A percentile compares a stretch with the other conserved stretches of the same genome.
These are phyloP conservation scores for Furcasterigmium furcatum DNA, from an alignment of 2,329 filamentous ascomycete genomes.

Conservation along the genomic window DNA sequence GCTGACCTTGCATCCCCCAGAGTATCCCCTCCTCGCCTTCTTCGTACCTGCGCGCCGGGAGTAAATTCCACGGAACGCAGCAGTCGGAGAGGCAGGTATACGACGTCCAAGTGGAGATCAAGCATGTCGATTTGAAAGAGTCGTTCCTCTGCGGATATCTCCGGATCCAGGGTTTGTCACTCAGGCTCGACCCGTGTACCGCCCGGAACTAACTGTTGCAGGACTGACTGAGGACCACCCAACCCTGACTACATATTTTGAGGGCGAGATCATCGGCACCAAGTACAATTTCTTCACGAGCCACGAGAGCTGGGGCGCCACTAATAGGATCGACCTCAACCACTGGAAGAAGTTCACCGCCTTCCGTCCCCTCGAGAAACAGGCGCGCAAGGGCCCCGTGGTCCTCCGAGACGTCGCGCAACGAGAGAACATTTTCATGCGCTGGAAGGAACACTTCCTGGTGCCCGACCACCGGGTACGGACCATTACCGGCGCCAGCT, in stretches of 20 bases:
- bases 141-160: constrained; percentile 95
- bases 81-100: constrained; percentile 91
- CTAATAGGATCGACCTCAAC: constrained; percentile 83
- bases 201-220: constrained; percentile 31
- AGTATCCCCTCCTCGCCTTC: constrained; percentile 77
- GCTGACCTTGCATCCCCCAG: constrained; percentile 34
- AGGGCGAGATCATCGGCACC: constrained; percentile 93
- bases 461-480: constrained; percentile 91
- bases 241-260: constrained; percentile 96
- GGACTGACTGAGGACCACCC: constrained; percentile 93
- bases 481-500: constrained; percentile 90
- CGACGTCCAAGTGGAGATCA: constrained; percentile 94
- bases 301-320: constrained; percentile 88
- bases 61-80: constrained; percentile 85
- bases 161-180: constrained; percentile 76
- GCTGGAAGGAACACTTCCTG: constrained; percentile 98
- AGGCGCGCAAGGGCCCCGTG: constrained; percentile 52
- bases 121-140: constrained; percentile 91
- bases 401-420: constrained; percentile 69
- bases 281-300: constrained; percentile 93
- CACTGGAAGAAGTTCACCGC: constrained; percentile 92
- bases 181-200: not conserved
- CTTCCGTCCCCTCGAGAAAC: constrained; percentile 71
- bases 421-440: constrained; percentile 92
- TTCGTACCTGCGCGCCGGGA: constrained; percentile 82